These are phyloP conservation scores for Aquilaria malaccensis DNA, from an alignment of 345 rosid species.

Conservation along the genomic window DNA sequence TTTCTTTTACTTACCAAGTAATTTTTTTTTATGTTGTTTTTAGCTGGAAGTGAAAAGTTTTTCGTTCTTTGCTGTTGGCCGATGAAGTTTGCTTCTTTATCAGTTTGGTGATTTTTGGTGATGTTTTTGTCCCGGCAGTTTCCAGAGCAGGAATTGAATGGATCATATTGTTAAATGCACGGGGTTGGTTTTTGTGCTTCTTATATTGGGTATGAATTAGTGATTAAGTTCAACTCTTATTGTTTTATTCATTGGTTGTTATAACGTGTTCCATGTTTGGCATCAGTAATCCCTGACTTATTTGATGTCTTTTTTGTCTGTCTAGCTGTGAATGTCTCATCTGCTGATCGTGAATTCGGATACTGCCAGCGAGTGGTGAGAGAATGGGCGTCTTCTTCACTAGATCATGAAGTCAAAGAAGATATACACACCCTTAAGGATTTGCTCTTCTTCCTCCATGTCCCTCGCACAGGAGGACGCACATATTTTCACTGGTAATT, in stretches of 20 bases:
- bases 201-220: constrained; percentile 39
- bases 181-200: constrained; percentile 27
- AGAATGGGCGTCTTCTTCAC: constrained; percentile 59
- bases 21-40: not conserved
- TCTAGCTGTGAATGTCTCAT: constrained; percentile 37
- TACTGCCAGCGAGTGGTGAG: constrained; percentile 63
- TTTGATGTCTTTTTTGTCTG: constrained; percentile 7
- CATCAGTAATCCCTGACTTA: not conserved
- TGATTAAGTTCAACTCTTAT: not conserved
- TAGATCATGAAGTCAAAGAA: constrained; percentile 36
- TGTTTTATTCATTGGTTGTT: not conserved
- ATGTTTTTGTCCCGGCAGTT: constrained; percentile 17
- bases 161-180: constrained; percentile 37
- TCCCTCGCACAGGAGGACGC: constrained; percentile 97
- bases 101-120: not conserved
- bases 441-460: constrained; percentile 83
- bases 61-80: not conserved
- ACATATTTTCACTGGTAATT: constrained; percentile 85
- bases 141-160: constrained; percentile 34
- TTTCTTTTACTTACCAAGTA: constrained; percentile 1
- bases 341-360: constrained; percentile 34
- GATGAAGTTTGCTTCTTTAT: not conserved
- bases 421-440: constrained; percentile 65
- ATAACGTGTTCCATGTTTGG: not conserved
- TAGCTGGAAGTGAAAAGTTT: not conserved